Evolutionary conservation across 495 filamentous ascomycete species (phyloP), one percentile per base, ranked within the genome.

Genomic region (Podospora australis): DNA sequence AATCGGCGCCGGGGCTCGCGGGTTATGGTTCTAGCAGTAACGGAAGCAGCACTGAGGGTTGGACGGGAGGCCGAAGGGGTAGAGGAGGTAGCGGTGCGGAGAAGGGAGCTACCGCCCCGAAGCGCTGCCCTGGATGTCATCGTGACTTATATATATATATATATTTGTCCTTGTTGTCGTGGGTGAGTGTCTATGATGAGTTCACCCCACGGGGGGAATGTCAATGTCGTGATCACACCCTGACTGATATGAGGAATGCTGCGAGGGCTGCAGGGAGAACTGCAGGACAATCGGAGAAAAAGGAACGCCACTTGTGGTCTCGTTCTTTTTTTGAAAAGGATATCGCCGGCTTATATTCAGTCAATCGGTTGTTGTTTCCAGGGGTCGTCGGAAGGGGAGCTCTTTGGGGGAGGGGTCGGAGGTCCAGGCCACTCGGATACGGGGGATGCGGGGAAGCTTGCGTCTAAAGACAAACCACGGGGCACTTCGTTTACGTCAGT

Each of bases 1-100:
- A 66, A 62, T 11, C 34, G 52, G 43, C 66, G 59, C 24, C 51
- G 50, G 28, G 45, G 46, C 17, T 57, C 29, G n/a, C n/a, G n/a
- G n/a, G n/a, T n/a, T n/a, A n/a, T n/a, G n/a, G n/a, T n/a, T n/a
- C n/a, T n/a, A n/a, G n/a, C n/a, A n/a, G n/a, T n/a, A n/a, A n/a
- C n/a, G n/a, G n/a, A n/a, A n/a, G n/a, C n/a, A n/a, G n/a, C n/a
- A n/a, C n/a, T n/a, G n/a, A n/a, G n/a, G 42, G 17, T 30, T 29
- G 44, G 35, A 17, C 22, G 23, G 19, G 49, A 30, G 28, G 42
- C 22, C 9, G 30, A 19, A 35, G 35, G 29, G 26, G 52, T 21
- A 2, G 24, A 24, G 17, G 24, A 16, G 24, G 42, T 30, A 11
- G 23, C 29, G 36, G 48, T 45, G 42, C 48, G 53, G 19, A 51